Evolutionary conservation across 352 stramenopile genomes (phyloP), one percentile per base, ranked within the genome.

Genomic region (Aphanomyces stellatus): DNA sequence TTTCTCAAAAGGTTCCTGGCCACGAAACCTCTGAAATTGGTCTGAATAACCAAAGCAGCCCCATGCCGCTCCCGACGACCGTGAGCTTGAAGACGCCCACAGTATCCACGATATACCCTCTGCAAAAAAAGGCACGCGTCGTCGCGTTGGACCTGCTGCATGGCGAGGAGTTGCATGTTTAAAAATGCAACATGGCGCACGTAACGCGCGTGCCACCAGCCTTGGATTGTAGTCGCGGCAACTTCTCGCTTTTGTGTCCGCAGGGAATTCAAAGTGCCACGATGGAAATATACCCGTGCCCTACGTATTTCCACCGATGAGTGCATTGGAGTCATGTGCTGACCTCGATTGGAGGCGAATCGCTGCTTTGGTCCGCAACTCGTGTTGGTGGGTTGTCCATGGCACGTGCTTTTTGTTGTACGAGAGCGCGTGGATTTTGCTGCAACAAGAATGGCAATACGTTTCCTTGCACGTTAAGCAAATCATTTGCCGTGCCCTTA

Each of bases 381-480:
- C 15, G 25, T 46, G 27, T 3, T 35, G 40, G 0, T 37, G 22
- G 17, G 57, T 31, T 10, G n/a, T 49, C 41, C 42, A 67, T 10
- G n/a, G 17, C 27, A 3, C 15, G 24, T 67, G 60, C 1, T 51
- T 5, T 22, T 15, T 8, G 34, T 67, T 67, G 60, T 57, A 67
- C 41, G 42, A 55, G 2, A 69, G 43, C 2, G 65, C 19, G 27
- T 56, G 70, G 1, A 60, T 77, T 8, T 77, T 51, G 30, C 55
- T 64, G 37, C 76, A 71, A 46, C 79, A 88, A 27, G 76, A 74
- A 56, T 75, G 78, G 64, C 81, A 90, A 28, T 77, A 85, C 4
- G 43, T 65, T 28, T 73, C 65, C 19, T 40, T n/a, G n/a, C 82
- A 89, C 2, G 67, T 60, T 7, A 73, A 72, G 34, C 82, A 91